Conservation (phyloP, 176 grass and related monocot species). For the Musa itinerans region DNA sequence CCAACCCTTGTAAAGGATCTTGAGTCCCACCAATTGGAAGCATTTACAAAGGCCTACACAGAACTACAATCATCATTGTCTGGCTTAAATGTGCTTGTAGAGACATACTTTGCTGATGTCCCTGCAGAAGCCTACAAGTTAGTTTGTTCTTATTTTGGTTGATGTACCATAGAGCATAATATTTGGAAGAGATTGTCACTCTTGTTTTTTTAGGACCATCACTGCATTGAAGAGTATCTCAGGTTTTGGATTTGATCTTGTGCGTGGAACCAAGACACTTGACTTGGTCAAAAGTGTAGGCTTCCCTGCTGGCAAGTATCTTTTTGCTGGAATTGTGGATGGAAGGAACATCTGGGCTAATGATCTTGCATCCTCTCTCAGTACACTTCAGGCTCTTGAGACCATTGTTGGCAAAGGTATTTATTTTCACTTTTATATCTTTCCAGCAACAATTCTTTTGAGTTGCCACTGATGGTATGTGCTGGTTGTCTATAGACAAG, state of each 20-base stretch:
- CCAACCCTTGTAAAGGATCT: slow-evolving; percentile 84
- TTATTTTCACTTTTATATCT: slow-evolving; percentile 17
- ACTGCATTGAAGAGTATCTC: slow-evolving; percentile 59
- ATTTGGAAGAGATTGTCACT: not conserved
- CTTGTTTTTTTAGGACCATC: slow-evolving; percentile 40
- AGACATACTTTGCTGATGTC: slow-evolving; percentile 94
- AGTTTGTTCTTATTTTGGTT: slow-evolving; percentile 14
- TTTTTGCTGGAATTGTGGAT: slow-evolving; percentile 95
- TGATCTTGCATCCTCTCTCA: slow-evolving; percentile 73
- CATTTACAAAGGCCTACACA: slow-evolving; percentile 62
- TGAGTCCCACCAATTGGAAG: slow-evolving; percentile 60
- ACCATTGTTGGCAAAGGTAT: slow-evolving; percentile 73
- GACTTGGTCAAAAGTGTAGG: slow-evolving; percentile 51
- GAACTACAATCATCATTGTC: slow-evolving; percentile 58
- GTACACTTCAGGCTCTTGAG: slow-evolving; percentile 59
- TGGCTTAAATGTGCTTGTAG: slow-evolving; percentile 82
- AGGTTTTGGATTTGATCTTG: slow-evolving; percentile 78
- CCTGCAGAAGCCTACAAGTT: slow-evolving; percentile 89
- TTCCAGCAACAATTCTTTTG: not conserved
- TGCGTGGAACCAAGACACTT: slow-evolving; percentile 76
- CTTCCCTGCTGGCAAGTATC: slow-evolving; percentile 75
- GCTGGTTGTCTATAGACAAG: slow-evolving; percentile 37
- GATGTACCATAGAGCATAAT: not conserved
- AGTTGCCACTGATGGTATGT: slow-evolving; percentile 14
- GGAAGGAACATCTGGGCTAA: slow-evolving; percentile 92